Evolutionary conservation across 2,329 filamentous ascomycete species (phyloP).

Genomic region (Dothideomycetidae sp.): DNA sequence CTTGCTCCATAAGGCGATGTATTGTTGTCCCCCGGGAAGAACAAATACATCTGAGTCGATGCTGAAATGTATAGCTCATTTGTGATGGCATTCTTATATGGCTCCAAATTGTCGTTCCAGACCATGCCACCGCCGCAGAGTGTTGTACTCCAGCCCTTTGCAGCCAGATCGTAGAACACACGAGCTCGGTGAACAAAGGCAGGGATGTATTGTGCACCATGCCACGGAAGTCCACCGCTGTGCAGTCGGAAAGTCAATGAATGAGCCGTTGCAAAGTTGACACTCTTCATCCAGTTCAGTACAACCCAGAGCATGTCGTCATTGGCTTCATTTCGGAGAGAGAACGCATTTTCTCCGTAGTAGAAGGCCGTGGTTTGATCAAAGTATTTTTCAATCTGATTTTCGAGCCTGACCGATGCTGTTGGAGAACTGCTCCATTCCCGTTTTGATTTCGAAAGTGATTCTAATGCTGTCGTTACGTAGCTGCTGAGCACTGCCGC

Average conservation of each 20-base stretch:
- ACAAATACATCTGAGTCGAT: slow-evolving; percentile 75
- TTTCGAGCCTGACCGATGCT: background rate
- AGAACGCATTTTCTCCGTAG: slow-evolving; percentile 69
- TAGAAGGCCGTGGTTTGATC: slow-evolving; percentile 64
- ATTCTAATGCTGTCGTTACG: slow-evolving; percentile 35
- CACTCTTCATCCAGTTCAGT: slow-evolving; percentile 72
- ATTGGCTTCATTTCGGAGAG: slow-evolving; percentile 63
- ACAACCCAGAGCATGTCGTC: slow-evolving; percentile 96
- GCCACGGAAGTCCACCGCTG: slow-evolving; percentile 38
- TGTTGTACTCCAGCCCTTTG: slow-evolving; percentile 63
- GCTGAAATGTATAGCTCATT: slow-evolving; percentile 81
- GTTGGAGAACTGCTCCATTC: background rate
- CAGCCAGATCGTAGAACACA: slow-evolving; percentile 72
- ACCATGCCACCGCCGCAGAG: slow-evolving; percentile 81
- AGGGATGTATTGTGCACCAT: slow-evolving; percentile 61
- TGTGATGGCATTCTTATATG: slow-evolving; percentile 94
- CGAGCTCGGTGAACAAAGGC: slow-evolving; percentile 70
- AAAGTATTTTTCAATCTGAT: slow-evolving; percentile 57
- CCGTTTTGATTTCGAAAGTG: background rate
- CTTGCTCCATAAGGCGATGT: slow-evolving; percentile 46
- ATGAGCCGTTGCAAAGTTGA: slow-evolving; percentile 63
- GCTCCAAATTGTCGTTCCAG: slow-evolving; percentile 67
- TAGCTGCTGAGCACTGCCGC: slow-evolving; percentile 72
- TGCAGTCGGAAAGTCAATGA: slow-evolving; percentile 45
- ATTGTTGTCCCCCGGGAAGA: slow-evolving; percentile 70